Conservation (phyloP, 1,139 yeast genomes). For the Pneumocystis carinii region DNA sequence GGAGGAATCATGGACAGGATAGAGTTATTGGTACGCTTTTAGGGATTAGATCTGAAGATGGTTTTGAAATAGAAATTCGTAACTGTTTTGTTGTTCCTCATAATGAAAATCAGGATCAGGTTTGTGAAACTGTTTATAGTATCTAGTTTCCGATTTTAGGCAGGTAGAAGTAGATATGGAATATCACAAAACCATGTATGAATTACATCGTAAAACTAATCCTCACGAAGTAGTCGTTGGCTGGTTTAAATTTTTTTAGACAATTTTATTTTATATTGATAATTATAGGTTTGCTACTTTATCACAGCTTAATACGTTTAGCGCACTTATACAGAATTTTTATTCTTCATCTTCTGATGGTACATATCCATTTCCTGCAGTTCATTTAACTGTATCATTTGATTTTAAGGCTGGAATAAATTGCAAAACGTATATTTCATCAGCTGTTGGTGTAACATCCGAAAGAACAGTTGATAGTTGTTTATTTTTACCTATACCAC, state of each 20-base stretch:
- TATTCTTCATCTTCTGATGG: constrained; percentile 31
- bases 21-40: constrained; percentile 72
- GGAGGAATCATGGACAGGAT: constrained; percentile 32
- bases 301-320: constrained; percentile 49
- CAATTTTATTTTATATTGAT: neutral
- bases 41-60: constrained; percentile 76
- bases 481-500: constrained; percentile 63
- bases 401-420: constrained; percentile 32
- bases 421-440: constrained; percentile 52
- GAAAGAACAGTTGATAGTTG: constrained; percentile 42
- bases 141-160: neutral
- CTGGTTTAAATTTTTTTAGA: constrained; percentile 32
- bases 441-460: constrained; percentile 47
- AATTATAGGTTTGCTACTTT: constrained; percentile 42
- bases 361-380: constrained; percentile 62
- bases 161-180: constrained; percentile 49
- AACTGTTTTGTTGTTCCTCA: constrained; percentile 77
- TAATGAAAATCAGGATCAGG: constrained; percentile 58
- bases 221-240: constrained; percentile 73
- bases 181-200: constrained; percentile 55
- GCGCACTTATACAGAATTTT: constrained; percentile 76
- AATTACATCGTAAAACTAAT: constrained; percentile 61
- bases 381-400: constrained; percentile 51
- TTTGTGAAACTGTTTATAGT: constrained; percentile 18
- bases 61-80: constrained; percentile 57